phyloP scores from a whole-genome alignment of 2,329 filamentous ascomycete genomes.

The Lachnellula subtilissima region DNA sequence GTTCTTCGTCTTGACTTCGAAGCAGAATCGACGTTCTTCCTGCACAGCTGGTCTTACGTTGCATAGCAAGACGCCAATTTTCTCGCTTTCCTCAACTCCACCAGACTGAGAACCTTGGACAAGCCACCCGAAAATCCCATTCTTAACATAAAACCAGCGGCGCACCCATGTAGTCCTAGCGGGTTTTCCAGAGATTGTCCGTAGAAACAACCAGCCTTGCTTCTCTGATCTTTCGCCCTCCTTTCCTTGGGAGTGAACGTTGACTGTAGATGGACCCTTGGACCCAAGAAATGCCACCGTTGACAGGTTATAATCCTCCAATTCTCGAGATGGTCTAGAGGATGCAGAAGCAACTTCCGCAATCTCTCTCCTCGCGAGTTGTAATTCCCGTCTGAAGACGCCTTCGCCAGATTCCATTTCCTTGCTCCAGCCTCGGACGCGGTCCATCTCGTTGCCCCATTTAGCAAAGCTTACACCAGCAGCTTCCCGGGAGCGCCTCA shows the following conservation, averaged over 20 bases:
- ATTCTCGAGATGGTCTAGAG: constrained; percentile 78
- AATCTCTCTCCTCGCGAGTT: constrained; percentile 73
- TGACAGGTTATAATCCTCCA: constrained; percentile 87
- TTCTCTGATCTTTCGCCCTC: constrained; percentile 59
- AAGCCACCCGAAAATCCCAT: constrained; percentile 94
- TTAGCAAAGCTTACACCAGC: constrained; percentile 57
- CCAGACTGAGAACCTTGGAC: constrained; percentile 73
- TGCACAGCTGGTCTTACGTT: constrained; percentile 85
- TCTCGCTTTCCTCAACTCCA: constrained; percentile 91
- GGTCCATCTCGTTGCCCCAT: constrained; percentile 78
- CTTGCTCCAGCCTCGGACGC: constrained; percentile 85
- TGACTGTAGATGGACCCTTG: constrained; percentile 55
- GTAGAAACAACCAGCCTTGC: constrained; percentile 89
- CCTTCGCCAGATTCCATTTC: constrained; percentile 91
- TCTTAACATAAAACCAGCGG: constrained; percentile 92
- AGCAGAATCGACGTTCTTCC: constrained; percentile 93
- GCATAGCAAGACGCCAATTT: constrained; percentile 91
- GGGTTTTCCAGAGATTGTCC: constrained; percentile 79
- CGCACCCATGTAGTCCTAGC: constrained; percentile 84
- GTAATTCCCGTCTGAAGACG: constrained; percentile 75
- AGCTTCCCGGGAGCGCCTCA: constrained; percentile 66
- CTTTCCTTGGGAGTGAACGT: constrained; percentile 45
- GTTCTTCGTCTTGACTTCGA: constrained; percentile 97
- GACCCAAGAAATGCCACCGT: constrained; percentile 83
- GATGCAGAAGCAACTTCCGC: constrained; percentile 68